Percentiles rank a stretch among this genome's conserved stretches.
phyloP scores from a whole-genome alignment of 208 protist species.

The Trypanosoma vivax region DNA sequence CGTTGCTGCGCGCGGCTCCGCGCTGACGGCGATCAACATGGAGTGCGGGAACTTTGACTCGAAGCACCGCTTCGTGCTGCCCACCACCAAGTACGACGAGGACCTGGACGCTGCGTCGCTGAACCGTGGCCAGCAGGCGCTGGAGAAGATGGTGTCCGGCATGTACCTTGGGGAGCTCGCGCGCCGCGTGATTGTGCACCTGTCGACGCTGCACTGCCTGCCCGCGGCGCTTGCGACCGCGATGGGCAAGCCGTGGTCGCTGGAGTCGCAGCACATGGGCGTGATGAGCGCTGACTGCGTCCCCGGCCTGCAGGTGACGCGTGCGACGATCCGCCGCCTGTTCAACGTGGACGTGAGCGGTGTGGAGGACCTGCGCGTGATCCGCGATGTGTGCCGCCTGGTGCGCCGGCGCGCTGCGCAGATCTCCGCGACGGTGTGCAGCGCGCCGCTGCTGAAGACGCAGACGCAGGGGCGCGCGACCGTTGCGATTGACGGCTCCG shows the following conservation, averaged over 20 bases:
- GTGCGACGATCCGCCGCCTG: conserved; percentile 34
- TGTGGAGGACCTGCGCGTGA: conserved; percentile 34
- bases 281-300: conserved; percentile 60
- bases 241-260: conserved; percentile 39
- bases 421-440: conserved; percentile 59
- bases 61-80: conserved; percentile 64
- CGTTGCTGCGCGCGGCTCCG: conserved; percentile 36
- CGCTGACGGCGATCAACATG: conserved; percentile 80
- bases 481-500: conserved; percentile 77
- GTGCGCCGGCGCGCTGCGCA: conserved; percentile 75
- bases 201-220: conserved; percentile 45
- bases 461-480: conserved; percentile 52
- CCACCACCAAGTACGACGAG: conserved; percentile 68
- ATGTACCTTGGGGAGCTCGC: conserved; percentile 88
- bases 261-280: conserved; percentile 55
- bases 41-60: conserved; percentile 90
- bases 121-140: conserved; percentile 61
- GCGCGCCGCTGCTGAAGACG: conserved; percentile 71
- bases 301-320: conserved; percentile 66
- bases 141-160: conserved; percentile 89
- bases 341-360: conserved; percentile 40
- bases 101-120: conserved; percentile 52
- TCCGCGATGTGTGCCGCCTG: conserved; percentile 60
- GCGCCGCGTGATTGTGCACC: conserved; percentile 54
- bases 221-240: conserved; percentile 26